Evolutionary conservation across 148 eudicot genomes (phyloP).

Genomic region (Polygonum maritimum): DNA sequence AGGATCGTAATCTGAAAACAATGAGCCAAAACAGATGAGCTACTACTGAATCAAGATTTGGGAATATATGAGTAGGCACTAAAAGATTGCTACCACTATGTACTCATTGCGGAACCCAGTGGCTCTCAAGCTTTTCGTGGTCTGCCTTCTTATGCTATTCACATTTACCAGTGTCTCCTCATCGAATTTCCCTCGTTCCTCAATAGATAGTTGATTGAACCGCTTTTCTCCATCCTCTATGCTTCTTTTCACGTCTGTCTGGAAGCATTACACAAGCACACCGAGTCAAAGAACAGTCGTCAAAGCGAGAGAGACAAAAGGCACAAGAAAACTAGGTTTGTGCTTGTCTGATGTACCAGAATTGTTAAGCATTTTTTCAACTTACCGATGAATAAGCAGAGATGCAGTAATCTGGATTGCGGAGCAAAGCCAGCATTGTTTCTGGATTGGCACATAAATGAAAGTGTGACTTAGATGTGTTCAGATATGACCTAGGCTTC

Average conservation of each 20-base stretch:
- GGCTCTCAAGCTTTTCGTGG: constrained; percentile 42
- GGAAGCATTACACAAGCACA: not conserved
- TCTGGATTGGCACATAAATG: constrained; percentile 38
- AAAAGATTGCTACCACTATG: constrained; percentile 59
- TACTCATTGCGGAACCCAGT: constrained; percentile 87
- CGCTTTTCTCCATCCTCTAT: constrained; percentile 80
- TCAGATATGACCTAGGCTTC: too few relatives aligned
- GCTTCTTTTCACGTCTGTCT: constrained; percentile 52
- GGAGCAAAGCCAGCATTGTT: constrained; percentile 78
- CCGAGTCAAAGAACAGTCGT: not conserved
- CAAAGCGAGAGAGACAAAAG: too few relatives aligned
- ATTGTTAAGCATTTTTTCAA: constrained; percentile 8
- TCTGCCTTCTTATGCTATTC: constrained; percentile 65
- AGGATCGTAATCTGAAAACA: constrained; percentile 59
- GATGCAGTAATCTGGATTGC: constrained; percentile 96
- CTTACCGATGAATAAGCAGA: constrained; percentile 94
- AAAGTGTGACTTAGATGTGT: too few relatives aligned
- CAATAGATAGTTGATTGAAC: constrained; percentile 85
- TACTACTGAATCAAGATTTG: not conserved
- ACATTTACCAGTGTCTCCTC: constrained; percentile 97
- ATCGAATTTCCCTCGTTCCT: constrained; percentile 89
- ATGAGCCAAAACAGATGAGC: not conserved
- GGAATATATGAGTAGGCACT: not conserved
- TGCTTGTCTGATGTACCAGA: not conserved
- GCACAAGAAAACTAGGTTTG: not conserved